These are phyloP conservation scores for Inonotus hispidus DNA, from an alignment of 1,284 basidiomycete genomes.

Conservation along the genomic window DNA sequence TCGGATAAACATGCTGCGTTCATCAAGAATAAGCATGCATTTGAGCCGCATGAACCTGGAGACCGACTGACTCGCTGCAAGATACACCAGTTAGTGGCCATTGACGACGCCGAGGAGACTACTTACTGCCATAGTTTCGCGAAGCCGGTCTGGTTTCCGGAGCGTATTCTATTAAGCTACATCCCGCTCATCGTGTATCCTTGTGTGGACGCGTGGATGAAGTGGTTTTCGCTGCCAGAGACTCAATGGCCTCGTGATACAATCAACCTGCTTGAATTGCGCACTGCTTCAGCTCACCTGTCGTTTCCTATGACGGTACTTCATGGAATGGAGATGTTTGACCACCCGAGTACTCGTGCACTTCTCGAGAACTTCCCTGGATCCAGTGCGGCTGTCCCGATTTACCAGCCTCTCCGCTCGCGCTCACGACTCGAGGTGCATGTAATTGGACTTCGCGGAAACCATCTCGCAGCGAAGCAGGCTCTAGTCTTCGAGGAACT, in stretches of 20 bases:
- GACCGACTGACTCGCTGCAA: not conserved
- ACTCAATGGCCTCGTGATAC: not conserved
- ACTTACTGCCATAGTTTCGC: not conserved
- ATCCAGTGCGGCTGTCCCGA: not conserved
- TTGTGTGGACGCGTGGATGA: not conserved
- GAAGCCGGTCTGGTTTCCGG: not conserved
- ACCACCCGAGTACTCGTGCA: not conserved
- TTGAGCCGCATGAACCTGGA: not conserved
- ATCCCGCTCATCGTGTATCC: not conserved
- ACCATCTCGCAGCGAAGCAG: not conserved
- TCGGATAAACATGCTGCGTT: not conserved
- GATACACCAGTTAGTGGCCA: not conserved
- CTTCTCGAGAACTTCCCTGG: not conserved
- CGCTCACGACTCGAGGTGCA: constrained; percentile 3
- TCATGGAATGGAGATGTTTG: constrained; percentile 3
- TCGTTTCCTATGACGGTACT: not conserved
- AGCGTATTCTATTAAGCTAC: not conserved
- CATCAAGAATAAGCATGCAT: not conserved
- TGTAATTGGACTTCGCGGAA: not conserved
- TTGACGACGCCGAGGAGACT: not conserved
- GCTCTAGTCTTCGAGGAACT: not conserved
- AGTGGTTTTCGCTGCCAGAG: not conserved
- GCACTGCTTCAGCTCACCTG: not conserved
- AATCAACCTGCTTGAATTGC: not conserved
- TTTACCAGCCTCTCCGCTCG: not conserved